Evolutionary conservation across 257 asterid species (phyloP).

Genomic region (Linderniella brevidens): DNA sequence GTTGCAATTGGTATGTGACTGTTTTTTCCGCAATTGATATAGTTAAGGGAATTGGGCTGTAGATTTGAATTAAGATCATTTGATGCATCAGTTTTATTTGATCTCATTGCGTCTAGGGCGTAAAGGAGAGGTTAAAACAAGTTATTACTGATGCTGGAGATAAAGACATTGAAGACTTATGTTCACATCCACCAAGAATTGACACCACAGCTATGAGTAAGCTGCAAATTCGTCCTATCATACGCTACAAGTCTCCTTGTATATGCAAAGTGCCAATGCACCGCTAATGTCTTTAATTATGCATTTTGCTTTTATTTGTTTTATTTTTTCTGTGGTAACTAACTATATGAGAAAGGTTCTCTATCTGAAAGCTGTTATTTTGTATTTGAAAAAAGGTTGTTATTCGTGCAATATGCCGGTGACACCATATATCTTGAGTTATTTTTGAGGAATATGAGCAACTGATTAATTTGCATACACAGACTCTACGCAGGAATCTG

Average conservation of each 20-base stretch:
- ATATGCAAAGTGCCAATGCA: neutral
- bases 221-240: conserved; percentile 16
- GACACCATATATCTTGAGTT: neutral
- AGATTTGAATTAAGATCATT: neutral
- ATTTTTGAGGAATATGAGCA: conserved; percentile 6
- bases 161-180: conserved; percentile 34
- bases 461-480: conserved; percentile 20
- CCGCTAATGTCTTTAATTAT: neutral
- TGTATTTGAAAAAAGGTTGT: conserved; percentile 2
- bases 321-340: too few relatives aligned
- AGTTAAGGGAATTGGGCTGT: neutral
- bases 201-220: conserved; percentile 45
- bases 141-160: conserved; percentile 68
- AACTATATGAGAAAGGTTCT: too few relatives aligned
- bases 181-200: conserved; percentile 36
- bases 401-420: neutral
- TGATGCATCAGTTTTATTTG: neutral
- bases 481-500: conserved; percentile 55
- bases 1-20: too few relatives aligned
- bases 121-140: conserved; percentile 66
- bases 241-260: neutral
- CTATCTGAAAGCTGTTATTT: too few relatives aligned
- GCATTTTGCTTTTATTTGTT: too few relatives aligned
- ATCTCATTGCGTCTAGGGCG: conserved; percentile 37
- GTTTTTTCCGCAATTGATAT: too few relatives aligned